Conservation (phyloP, 2,329 filamentous ascomycete genomes). For the Aspergillus novoparasiticus region DNA sequence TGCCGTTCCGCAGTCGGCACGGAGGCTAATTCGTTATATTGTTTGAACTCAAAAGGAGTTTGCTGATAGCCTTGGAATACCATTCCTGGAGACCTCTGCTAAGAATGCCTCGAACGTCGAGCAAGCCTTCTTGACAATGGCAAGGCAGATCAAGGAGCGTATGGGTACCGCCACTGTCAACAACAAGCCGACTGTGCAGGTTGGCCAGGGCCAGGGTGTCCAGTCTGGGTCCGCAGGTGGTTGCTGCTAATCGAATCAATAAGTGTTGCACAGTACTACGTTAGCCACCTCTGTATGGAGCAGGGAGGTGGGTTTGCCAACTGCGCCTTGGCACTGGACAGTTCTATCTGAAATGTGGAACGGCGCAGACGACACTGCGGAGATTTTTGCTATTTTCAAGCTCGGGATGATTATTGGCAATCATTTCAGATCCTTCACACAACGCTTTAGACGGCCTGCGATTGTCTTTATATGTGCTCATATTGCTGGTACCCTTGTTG, state of each 20-base stretch:
- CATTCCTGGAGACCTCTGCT: slow-evolving; percentile 98
- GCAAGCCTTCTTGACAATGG: slow-evolving; percentile 99
- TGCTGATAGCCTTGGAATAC: slow-evolving; percentile 96
- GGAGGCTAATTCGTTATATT: slow-evolving; percentile 14
- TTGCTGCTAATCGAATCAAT: slow-evolving; percentile 73
- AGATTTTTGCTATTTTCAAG: slow-evolving; percentile 7
- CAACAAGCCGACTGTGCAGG: slow-evolving; percentile 97
- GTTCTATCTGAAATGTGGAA: slow-evolving; percentile 7
- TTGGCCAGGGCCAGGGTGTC: slow-evolving; percentile 91
- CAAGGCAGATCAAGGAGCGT: slow-evolving; percentile 98
- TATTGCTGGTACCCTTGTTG: slow-evolving; percentile 24
- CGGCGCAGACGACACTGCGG: slow-evolving; percentile 11
- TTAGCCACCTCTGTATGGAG: slow-evolving; percentile 1
- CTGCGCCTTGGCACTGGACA: slow-evolving; percentile 1
- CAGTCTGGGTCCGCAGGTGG: slow-evolving; percentile 81
- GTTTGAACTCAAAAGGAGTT: slow-evolving; percentile 71
- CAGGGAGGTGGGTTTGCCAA: slow-evolving; percentile 7
- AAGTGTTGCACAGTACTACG: slow-evolving; percentile 2
- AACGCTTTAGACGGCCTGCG: slow-evolving; percentile 38
- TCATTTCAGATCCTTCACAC: slow-evolving; percentile 26
- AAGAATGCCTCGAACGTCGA: slow-evolving; percentile 99
- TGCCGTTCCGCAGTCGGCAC: not conserved
- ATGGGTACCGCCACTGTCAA: slow-evolving; percentile 98
- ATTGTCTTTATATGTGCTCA: slow-evolving; percentile 33
- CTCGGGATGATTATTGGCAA: slow-evolving; percentile 21